Evolutionary conservation across 2,329 filamentous ascomycete species (phyloP).

Genomic region (Sclerotinia spermophila): DNA sequence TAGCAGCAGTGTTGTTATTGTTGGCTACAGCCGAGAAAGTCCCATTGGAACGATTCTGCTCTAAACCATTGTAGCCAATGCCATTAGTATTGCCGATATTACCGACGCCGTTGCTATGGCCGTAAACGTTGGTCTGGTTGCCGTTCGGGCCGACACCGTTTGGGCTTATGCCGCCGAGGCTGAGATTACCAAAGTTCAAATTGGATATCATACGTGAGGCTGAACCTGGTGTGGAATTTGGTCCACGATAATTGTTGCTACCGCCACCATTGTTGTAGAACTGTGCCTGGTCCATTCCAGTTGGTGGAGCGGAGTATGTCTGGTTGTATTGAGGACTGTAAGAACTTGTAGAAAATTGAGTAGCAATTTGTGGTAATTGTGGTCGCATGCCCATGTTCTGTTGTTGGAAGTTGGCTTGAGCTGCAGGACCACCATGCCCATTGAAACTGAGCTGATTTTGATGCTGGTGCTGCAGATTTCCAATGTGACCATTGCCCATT

Average conservation of each 20-base stretch:
- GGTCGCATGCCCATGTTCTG: slow-evolving; percentile 10
- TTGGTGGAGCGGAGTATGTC: slow-evolving; percentile 3
- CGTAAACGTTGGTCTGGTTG: neutral
- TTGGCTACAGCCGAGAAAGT: neutral
- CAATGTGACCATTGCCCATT: neutral
- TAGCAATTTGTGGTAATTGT: slow-evolving; percentile 5
- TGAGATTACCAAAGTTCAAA: neutral
- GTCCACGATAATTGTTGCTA: neutral
- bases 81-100: neutral
- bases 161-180: slow-evolving; percentile 1
- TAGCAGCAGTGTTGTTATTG: slow-evolving; percentile 1
- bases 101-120: neutral
- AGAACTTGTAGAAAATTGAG: neutral
- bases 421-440: neutral
- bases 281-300: neutral
- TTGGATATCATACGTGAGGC: neutral
- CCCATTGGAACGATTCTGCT: neutral
- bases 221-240: neutral
- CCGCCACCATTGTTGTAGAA: slow-evolving; percentile 3
- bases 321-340: slow-evolving; percentile 1
- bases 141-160: neutral
- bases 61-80: neutral
- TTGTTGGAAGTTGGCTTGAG: neutral
- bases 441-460: slow-evolving; percentile 3
- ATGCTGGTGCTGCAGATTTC: neutral